These are phyloP conservation scores for Apostasia ramifera DNA, from an alignment of 106 monocot species.

Conservation along the genomic window DNA sequence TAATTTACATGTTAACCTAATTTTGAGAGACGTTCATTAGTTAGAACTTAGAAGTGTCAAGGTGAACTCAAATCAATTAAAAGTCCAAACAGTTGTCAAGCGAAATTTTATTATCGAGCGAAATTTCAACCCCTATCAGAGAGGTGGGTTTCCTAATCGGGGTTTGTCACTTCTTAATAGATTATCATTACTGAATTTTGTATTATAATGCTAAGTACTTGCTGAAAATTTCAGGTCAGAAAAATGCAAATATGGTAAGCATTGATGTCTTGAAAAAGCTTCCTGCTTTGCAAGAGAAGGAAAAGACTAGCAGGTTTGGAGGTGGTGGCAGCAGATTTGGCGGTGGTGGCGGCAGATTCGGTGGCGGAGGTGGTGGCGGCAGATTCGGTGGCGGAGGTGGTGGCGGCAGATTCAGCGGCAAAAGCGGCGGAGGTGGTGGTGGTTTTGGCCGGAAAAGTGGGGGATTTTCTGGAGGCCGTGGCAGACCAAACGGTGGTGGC, in stretches of 20 bases:
- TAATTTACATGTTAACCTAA: no score
- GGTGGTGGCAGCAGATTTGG: background rate
- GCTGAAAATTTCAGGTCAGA: conserved; percentile 27
- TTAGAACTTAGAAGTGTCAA: no score
- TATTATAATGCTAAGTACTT: background rate
- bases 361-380: background rate
- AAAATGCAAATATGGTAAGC: conserved; percentile 48
- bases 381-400: background rate
- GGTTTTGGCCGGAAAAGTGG: conserved; percentile 2
- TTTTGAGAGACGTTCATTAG: no score
- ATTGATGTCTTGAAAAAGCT: conserved; percentile 58
- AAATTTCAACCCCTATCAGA: no score
- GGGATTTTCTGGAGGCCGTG: background rate
- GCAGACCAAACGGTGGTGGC: background rate
- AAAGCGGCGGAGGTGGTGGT: background rate
- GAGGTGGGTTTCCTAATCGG: no score
- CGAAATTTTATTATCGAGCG: no score
- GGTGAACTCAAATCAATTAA: no score
- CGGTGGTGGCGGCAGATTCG: background rate
- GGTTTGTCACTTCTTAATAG: no score
- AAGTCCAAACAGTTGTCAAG: no score
- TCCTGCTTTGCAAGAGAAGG: conserved; percentile 73
- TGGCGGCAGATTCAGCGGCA: background rate
- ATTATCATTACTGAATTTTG: background rate
- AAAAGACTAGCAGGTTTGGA: background rate